These are phyloP conservation scores for Paraphoma chrysanthemicola DNA, from an alignment of 2,329 filamentous ascomycete species.

Conservation along the genomic window DNA sequence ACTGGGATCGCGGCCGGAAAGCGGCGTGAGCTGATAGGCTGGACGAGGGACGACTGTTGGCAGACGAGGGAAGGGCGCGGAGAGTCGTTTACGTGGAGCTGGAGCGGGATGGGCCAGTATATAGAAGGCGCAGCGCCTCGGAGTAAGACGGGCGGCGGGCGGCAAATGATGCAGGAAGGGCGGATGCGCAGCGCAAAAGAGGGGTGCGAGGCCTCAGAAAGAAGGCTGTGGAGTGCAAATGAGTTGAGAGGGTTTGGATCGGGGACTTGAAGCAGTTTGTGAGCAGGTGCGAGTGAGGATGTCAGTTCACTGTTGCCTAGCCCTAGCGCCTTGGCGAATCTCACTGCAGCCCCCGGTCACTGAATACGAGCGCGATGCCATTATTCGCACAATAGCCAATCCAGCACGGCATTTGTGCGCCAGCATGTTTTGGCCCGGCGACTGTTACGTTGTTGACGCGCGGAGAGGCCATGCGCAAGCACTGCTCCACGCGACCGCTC, in stretches of 20 bases:
- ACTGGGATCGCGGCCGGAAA: conserved; percentile 16
- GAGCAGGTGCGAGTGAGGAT: conserved; percentile 21
- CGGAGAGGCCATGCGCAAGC: neutral
- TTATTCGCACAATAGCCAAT: conserved; percentile 3
- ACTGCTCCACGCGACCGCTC: conserved; percentile 2
- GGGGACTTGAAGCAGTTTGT: conserved; percentile 12
- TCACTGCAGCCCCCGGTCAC: neutral
- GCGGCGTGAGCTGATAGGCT: conserved; percentile 12
- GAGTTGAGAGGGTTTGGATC: neutral
- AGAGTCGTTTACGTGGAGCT: conserved; percentile 25
- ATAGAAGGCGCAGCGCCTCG: conserved; percentile 44
- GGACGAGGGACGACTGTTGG: conserved; percentile 12
- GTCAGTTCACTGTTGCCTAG: conserved; percentile 4
- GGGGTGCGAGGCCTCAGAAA: conserved; percentile 38
- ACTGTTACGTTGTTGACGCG: conserved; percentile 3
- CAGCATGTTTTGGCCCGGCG: neutral
- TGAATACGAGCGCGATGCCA: conserved; percentile 3
- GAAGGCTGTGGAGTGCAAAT: neutral
- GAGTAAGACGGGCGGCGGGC: conserved; percentile 37
- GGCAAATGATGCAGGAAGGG: conserved; percentile 32
- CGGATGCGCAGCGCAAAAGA: conserved; percentile 27
- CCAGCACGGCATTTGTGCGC: neutral
- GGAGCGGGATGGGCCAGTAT: conserved; percentile 31
- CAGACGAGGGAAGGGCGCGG: conserved; percentile 38
- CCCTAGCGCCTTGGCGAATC: no score